These are phyloP conservation scores for Collybiopsis luxurians DNA, from an alignment of 768 basidiomycete species.

Conservation along the genomic window DNA sequence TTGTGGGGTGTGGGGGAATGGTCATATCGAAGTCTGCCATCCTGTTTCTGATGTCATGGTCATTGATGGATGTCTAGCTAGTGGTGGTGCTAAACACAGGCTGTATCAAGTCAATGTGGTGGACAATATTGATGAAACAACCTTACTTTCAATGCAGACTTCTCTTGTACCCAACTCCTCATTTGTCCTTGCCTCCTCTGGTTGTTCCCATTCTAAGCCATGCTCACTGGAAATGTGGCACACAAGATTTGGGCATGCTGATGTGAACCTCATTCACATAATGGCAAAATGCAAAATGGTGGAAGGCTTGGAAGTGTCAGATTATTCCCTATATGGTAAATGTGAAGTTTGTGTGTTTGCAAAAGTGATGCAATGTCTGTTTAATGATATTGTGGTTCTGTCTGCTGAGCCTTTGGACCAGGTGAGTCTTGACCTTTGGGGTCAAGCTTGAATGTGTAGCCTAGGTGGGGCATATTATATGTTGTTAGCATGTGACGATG, in stretches of 20 bases:
- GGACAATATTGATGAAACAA: too few species aligned
- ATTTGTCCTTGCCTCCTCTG: too few species aligned
- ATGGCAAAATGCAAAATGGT: neutral
- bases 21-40: too few species aligned
- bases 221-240: neutral
- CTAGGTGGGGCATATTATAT: neutral
- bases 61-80: too few species aligned
- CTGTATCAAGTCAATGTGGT: too few species aligned
- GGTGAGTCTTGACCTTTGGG: slow-evolving; percentile 5
- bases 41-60: too few species aligned
- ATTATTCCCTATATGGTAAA: neutral
- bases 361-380: neutral
- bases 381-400: slow-evolving; percentile 4
- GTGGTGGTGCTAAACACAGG: too few species aligned
- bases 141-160: too few species aligned
- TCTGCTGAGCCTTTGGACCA: slow-evolving; percentile 3
- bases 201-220: neutral
- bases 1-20: too few species aligned
- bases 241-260: neutral
- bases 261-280: neutral
- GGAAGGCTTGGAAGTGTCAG: neutral
- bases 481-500: neutral
- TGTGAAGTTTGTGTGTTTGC: neutral
- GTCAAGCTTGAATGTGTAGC: neutral
- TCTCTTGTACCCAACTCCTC: too few species aligned